phyloP scores from a whole-genome alignment of 2,329 filamentous ascomycete genomes.

The Penicillium glabrum region DNA sequence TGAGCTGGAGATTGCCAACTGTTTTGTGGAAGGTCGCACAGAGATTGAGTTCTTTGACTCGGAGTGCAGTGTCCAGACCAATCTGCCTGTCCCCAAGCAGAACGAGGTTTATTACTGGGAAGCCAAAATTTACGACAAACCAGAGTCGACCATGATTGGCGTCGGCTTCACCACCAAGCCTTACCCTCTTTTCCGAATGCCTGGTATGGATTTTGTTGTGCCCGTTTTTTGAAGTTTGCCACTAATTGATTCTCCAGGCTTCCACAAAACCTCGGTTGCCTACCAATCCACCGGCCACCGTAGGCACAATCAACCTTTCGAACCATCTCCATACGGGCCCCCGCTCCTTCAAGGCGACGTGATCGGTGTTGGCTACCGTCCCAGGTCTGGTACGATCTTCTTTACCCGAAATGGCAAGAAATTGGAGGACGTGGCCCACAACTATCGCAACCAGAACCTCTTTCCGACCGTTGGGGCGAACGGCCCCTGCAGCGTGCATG shows the following conservation, averaged over 20 bases:
- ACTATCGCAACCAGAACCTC: constrained; percentile 91
- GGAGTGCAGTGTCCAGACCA: constrained; percentile 95
- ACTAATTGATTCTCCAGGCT: constrained; percentile 56
- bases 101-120: constrained; percentile 99
- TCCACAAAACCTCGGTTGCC: constrained; percentile 87
- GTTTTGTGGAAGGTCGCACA: constrained; percentile 92
- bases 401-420: constrained; percentile 99
- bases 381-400: constrained; percentile 91
- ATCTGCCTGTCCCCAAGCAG: constrained; percentile 94
- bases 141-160: constrained; percentile 79
- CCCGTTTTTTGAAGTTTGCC: too few species aligned
- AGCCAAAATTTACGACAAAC: constrained; percentile 97
- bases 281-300: constrained; percentile 87
- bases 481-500: constrained; percentile 86
- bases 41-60: constrained; percentile 99
- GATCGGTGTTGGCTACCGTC: constrained; percentile 90
- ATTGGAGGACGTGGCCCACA: constrained; percentile 89
- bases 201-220: constrained; percentile 61
- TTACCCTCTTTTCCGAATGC: constrained; percentile 89
- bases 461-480: constrained; percentile 97
- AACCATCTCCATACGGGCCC: constrained; percentile 75
- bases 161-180: constrained; percentile 97
- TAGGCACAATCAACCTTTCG: constrained; percentile 91
- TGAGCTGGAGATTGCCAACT: constrained; percentile 98
- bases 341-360: constrained; percentile 90